Evolutionary conservation across 805 yeast genomes (phyloP).

Genomic region (Saccharomyces mikatae): DNA sequence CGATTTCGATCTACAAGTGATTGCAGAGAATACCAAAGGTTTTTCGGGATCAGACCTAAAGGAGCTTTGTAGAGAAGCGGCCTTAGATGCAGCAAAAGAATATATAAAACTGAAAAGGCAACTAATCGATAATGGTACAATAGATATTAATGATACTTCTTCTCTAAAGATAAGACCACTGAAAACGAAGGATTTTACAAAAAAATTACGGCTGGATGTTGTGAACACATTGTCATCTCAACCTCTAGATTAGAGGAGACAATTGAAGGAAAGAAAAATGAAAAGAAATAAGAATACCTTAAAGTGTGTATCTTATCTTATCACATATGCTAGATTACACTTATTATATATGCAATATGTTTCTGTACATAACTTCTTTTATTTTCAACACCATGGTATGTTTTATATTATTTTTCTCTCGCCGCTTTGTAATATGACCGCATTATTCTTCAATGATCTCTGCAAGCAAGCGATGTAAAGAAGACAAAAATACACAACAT

Average conservation of each 20-base stretch:
- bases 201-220: slow-evolving; percentile 24
- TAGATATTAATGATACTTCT: slow-evolving; percentile 24
- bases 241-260: slow-evolving; percentile 14
- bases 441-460: background rate
- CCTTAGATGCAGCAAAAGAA: slow-evolving; percentile 80
- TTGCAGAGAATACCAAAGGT: slow-evolving; percentile 63
- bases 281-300: background rate
- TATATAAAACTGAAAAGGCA: slow-evolving; percentile 54
- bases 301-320: background rate
- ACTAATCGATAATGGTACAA: slow-evolving; percentile 24
- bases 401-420: background rate
- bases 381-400: background rate
- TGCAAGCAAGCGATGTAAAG: background rate
- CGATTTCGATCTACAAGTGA: slow-evolving; percentile 49
- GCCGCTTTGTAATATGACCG: background rate
- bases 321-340: background rate
- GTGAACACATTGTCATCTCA: slow-evolving; percentile 16
- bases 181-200: slow-evolving; percentile 53
- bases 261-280: background rate
- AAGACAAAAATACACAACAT: background rate
- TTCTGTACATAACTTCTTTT: background rate
- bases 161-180: slow-evolving; percentile 51
- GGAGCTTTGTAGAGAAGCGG: slow-evolving; percentile 90
- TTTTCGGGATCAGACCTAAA: slow-evolving; percentile 86
- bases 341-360: background rate